A percentile compares a stretch with the other conserved stretches of the same genome.
phyloP scores from a whole-genome alignment of 805 yeast species.

The Jamesozyma piceae region DNA sequence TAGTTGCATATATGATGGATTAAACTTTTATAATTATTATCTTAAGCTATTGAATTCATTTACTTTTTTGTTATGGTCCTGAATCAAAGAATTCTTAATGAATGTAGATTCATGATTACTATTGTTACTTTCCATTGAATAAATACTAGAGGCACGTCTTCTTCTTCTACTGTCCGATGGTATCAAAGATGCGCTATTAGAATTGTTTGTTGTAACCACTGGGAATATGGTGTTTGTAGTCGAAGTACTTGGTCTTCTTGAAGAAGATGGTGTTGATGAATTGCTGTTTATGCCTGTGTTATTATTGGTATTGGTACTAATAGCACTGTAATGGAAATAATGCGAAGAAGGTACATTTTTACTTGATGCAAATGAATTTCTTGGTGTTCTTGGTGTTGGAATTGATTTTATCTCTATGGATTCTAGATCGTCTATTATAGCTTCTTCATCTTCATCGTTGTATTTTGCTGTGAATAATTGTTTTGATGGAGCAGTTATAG shows the following conservation, averaged over 20 bases:
- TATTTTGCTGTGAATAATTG: neutral
- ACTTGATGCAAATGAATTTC: neutral
- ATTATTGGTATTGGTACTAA: neutral
- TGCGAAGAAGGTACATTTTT: neutral
- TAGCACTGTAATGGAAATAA: neutral
- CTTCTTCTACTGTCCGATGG: neutral
- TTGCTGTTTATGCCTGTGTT: neutral
- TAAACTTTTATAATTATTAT: no score
- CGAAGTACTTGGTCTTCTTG: constrained; percentile 3
- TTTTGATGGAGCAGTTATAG: neutral
- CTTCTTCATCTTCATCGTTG: constrained; percentile 4
- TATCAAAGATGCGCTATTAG: neutral
- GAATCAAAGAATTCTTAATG: neutral
- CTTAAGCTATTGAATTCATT: constrained; percentile 40
- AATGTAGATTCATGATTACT: neutral
- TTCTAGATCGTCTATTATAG: constrained; percentile 3
- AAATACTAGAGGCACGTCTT: constrained; percentile 8
- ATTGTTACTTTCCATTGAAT: neutral
- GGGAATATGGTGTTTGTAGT: constrained; percentile 2
- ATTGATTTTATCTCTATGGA: neutral
- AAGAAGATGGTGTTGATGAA: neutral
- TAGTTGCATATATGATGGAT: no score
- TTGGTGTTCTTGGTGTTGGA: neutral
- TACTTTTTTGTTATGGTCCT: constrained; percentile 34
- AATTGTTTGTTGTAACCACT: neutral